A percentile compares a stretch with the other conserved stretches of the same genome.
Evolutionary conservation across 768 basidiomycete genomes (phyloP).

Genomic region (Udeniomyces megalosporus): DNA sequence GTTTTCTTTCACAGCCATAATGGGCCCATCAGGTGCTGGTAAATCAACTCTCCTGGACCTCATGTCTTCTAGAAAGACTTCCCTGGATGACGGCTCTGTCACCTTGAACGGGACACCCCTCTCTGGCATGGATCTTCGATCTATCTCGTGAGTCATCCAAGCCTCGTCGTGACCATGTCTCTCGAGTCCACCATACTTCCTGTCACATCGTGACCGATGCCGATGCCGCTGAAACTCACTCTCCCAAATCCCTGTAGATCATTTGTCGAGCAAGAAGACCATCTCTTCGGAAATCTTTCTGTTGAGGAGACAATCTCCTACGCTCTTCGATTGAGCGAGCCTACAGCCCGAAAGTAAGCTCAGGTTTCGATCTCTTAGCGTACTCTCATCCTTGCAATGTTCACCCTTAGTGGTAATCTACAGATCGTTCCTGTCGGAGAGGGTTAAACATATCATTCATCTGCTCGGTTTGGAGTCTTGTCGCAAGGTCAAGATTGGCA

Average conservation of each 20-base stretch:
- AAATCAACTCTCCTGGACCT: conserved; percentile 10
- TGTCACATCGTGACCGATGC: conserved; percentile 11
- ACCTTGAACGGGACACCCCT: neutral
- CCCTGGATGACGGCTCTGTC: neutral
- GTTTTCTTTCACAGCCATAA: neutral
- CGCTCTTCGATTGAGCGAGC: conserved; percentile 34
- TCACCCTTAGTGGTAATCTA: no score
- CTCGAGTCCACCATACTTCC: neutral
- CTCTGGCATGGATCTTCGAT: neutral
- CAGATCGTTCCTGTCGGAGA: conserved; percentile 28
- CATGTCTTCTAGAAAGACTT: neutral
- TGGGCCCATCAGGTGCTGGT: conserved; percentile 19
- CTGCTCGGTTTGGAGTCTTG: conserved; percentile 34
- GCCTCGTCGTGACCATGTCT: no score
- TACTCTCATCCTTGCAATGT: no score
- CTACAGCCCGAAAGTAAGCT: no score
- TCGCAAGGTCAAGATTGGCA: conserved; percentile 12
- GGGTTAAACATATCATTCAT: conserved; percentile 36
- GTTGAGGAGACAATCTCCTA: conserved; percentile 43
- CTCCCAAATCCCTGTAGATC: no score
- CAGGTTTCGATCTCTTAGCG: no score
- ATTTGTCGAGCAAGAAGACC: conserved; percentile 49
- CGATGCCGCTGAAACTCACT: conserved; percentile 3
- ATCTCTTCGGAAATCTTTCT: conserved; percentile 43
- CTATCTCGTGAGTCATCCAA: neutral